Evolutionary conservation across 1,284 basidiomycete species (phyloP), one percentile per base, ranked within the genome.

Genomic region (Puccinia hordei): DNA sequence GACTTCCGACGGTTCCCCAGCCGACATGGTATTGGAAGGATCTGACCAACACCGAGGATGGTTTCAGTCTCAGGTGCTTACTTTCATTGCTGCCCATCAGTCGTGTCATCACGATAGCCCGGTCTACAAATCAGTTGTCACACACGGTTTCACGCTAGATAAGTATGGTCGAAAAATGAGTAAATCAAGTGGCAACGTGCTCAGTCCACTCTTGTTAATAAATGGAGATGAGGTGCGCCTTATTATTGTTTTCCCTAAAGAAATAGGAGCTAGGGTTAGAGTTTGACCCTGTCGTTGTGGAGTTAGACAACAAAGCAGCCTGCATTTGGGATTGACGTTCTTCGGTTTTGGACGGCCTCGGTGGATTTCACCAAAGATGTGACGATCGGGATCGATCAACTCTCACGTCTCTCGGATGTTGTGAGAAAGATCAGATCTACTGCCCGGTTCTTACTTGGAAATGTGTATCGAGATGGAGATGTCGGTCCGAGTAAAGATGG

Each of bases 31-130:
- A 84, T 87, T 99, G 17, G 97, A 99, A 85, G 97, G 97, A 13
- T 93, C 93, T 0, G 97, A 99, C 86, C 97, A 99, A 86, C 96
- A 99, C 86, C 91, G 97, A 12, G 97, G 97, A 19, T 99, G 97
- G 97, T 99, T 99, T 88, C 97, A 99, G 86, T 96, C 94, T 76
- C 92, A 94, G 81, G 87, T 99, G 30, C 87, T 99, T 69, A 99
- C 96, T 0, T 90, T 91, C 4, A 87, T 98, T 6, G 90, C 91
- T 8, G 10, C 82, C 82, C 30, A 5, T 33, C 38, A 9, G 57
- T 13, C 33, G 22, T 12, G 41, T 3, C 12, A 83, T 81, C 81
- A 84, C 83, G 59, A 83, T 22, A 12, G 22, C 35, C 82, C n/a
- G 74, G 82, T 87, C 4, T 95, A 95, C 2, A 98, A 95, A 85